These are phyloP conservation scores for Aspergillus nomiae DNA, from an alignment of 2,329 filamentous ascomycete species.

Conservation along the genomic window DNA sequence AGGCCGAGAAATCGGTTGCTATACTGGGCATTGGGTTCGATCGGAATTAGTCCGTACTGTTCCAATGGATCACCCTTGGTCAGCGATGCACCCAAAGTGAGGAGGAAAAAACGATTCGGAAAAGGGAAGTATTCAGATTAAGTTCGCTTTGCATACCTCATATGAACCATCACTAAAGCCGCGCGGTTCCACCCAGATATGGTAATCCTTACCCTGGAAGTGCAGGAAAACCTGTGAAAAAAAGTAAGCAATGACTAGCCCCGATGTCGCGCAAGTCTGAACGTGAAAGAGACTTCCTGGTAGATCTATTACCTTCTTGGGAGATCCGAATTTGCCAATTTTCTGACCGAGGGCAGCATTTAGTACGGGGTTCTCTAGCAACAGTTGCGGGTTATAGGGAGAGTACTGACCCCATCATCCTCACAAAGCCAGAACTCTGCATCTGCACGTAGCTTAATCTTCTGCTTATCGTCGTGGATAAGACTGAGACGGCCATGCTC, in stretches of 20 bases:
- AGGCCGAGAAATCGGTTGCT: background rate
- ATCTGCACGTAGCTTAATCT: background rate
- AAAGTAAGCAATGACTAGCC: background rate
- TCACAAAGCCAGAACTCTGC: background rate
- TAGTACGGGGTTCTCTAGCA: background rate
- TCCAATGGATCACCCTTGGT: background rate
- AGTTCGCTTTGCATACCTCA: background rate
- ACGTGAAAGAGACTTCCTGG: too few relatives aligned
- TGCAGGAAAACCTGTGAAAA: background rate
- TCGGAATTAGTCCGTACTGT: background rate
- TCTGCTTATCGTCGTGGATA: background rate
- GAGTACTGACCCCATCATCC: background rate
- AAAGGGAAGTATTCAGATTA: background rate
- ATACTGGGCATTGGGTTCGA: background rate
- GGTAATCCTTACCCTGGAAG: background rate
- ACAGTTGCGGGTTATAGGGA: background rate
- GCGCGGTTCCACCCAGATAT: background rate
- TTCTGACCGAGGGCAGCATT: background rate
- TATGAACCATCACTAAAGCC: background rate
- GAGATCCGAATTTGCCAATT: background rate
- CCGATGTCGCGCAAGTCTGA: too few relatives aligned
- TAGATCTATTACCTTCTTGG: background rate
- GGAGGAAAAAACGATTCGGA: too few relatives aligned
- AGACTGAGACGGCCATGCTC: background rate
- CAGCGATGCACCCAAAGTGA: background rate